Evolutionary conservation across 805 yeast species (phyloP), one percentile per base, ranked within the genome.

Genomic region (Wickerhamomyces pijperi): DNA sequence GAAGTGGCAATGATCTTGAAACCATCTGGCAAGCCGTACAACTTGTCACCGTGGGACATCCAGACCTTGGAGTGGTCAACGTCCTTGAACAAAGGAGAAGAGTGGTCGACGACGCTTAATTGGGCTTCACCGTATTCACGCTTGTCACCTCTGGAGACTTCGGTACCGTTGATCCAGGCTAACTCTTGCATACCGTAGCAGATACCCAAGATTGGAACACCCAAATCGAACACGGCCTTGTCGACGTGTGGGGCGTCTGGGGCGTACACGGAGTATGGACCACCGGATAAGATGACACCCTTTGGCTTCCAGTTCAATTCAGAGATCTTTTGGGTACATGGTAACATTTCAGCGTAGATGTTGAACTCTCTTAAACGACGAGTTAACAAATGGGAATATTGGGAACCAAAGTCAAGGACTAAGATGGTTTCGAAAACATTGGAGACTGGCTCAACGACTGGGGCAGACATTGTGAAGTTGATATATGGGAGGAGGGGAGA

Each of bases 1-100:
- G 96, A 82, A 34, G 86, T 78, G 40, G 97, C 98, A 45, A 88
- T 86, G 44, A 82, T 75, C 61, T 80, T 77, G 74, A 76, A 92
- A 32, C 94, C 95, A 35, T 74, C 72, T 54, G 98, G 98, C 51
- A 92, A 73, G 39, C 90, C 83, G 54, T 78, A 78, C 56, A 92
- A 73, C 71, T 92, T 92, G 67, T 92, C 98, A 58, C 95, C 95
- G 64, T 92, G 98, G 36, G 97, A 88, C 98, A 92, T 92, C 98
- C 98, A 92, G 46, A 92, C 97, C 61, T 82, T 88, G 43, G 94
- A 86, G 68, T 92, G 82, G 63, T 87, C 94, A 52, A 92, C 85
- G 45, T 81, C 96, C 46, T 78, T 70, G 65, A 92, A 92, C 46
- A 92, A 69, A 17, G 83, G 77, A 61, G 85, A 76, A 17, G 63